Conservation (phyloP, 2,329 filamentous ascomycete species). For the Capronia coronata region DNA sequence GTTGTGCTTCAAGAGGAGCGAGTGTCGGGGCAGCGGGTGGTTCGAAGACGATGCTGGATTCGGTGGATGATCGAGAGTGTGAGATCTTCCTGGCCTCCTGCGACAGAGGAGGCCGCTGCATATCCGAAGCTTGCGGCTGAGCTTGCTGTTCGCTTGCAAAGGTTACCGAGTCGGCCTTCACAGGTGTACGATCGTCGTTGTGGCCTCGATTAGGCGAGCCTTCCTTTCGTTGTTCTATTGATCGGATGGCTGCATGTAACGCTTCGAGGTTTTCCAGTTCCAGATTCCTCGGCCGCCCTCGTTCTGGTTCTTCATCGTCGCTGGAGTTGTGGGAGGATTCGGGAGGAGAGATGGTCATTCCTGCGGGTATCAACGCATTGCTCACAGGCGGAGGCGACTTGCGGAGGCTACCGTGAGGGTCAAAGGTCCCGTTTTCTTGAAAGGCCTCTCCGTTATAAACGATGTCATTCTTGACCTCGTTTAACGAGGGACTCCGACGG, state of each 20-base stretch:
- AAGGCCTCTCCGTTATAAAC: conserved; percentile 23
- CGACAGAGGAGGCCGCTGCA: conserved; percentile 39
- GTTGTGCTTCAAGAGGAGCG: conserved; percentile 34
- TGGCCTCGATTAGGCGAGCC: conserved; percentile 48
- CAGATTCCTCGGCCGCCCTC: conserved; percentile 31
- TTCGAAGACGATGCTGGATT: conserved; percentile 46
- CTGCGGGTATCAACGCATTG: conserved; percentile 69
- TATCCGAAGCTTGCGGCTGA: conserved; percentile 39
- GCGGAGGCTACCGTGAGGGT: conserved; percentile 58
- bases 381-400: conserved; percentile 79
- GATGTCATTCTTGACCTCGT: conserved; percentile 32
- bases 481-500: conserved; percentile 51
- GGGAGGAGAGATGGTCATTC: conserved; percentile 83
- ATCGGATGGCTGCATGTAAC: conserved; percentile 74
- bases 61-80: conserved; percentile 55
- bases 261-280: conserved; percentile 52
- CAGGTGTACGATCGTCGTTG: conserved; percentile 26
- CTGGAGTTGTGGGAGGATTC: conserved; percentile 76
- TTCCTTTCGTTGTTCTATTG: conserved; percentile 61
- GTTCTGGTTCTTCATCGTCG: conserved; percentile 65
- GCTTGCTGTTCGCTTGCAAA: conserved; percentile 18
- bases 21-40: conserved; percentile 40
- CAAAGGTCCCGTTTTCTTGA: conserved; percentile 27
- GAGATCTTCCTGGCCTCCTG: conserved; percentile 54
- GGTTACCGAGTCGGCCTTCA: conserved; percentile 19